Evolutionary conservation across 1,284 basidiomycete genomes (phyloP), one percentile per base, ranked within the genome.

Genomic region (Austroboletus novae-zelandiae): DNA sequence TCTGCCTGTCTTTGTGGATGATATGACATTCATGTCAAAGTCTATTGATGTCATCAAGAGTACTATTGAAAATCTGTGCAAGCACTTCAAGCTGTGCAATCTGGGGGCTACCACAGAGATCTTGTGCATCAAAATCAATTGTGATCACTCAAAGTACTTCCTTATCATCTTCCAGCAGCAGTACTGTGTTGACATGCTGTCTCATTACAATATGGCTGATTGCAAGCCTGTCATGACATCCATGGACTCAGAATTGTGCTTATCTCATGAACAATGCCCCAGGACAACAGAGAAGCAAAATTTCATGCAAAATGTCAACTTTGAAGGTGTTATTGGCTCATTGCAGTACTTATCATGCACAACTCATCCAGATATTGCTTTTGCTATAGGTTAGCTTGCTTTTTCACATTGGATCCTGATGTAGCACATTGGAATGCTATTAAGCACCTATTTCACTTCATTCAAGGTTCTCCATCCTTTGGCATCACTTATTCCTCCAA

Each of bases 141-240:
- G 32, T 3, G 15, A 34, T 15, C 14, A 7, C 32, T 34, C 14
- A 11, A 34, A 34, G 1, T 53, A 50, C 5, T 64, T 56, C 5
- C 43, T 76, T 9, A 36, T 43, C 0, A 56, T 75, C 13, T 67
- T 62, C 1, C 73, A 77, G 48, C 41, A 48, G 0, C 63, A 66
- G 9, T 74, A 75, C 52, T 61, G 67, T 25, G 41, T 66, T 13
- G 42, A n/a, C 7, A 32, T 45, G 25, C 67, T 79, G 1, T 51
- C 62, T 3, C 40, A 55, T 7, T 69, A 62, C 44, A 53, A 60
- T 1, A 67, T 75, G 61, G 39, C 50, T 6, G 11, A 43, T 13
- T 43, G 6, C 4, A 43, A 43, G 18, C 41, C 30, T 32, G 30
- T 43, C 9, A 20, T 30, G 2, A 43, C 41, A 1, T 18, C 34